Conservation (phyloP, 345 rosid species). For the Garcia nutans region DNA sequence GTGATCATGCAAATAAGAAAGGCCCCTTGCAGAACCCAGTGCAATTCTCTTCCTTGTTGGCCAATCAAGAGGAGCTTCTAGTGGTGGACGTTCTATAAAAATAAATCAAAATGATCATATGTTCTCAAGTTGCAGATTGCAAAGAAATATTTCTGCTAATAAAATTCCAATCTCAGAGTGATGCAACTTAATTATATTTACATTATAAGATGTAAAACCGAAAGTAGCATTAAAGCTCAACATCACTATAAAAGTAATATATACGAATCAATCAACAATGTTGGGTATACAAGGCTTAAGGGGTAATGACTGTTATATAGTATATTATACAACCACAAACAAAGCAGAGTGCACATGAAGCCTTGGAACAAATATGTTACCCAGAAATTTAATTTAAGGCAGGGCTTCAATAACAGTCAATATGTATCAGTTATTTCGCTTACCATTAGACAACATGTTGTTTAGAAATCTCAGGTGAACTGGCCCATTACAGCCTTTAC, state of each 20-base stretch:
- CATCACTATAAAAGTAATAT: background rate
- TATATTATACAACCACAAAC: background rate
- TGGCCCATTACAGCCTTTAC: background rate
- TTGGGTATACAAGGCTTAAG: background rate
- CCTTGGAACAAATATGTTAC: background rate
- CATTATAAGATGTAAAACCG: background rate
- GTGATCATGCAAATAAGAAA: conserved; percentile 32
- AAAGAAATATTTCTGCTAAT: background rate
- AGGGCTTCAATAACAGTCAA: background rate
- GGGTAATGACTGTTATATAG: background rate
- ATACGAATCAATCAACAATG: background rate
- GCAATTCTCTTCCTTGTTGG: conserved; percentile 27
- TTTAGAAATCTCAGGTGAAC: conserved; percentile 2
- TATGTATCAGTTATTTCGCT: background rate
- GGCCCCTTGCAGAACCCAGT: conserved; percentile 34
- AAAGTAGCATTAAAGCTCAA: conserved; percentile 1
- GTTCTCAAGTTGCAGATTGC: background rate
- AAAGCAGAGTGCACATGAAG: background rate
- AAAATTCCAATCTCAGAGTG: background rate
- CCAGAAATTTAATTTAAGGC: background rate
- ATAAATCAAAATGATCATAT: conserved; percentile 5
- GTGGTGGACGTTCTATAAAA: conserved; percentile 26
- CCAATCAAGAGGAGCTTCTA: conserved; percentile 32
- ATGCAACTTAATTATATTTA: background rate
- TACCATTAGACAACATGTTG: background rate